A percentile compares a stretch with the other conserved stretches of the same genome.
These are phyloP conservation scores for Podospora sp. DNA, from an alignment of 495 filamentous ascomycete species.

Conservation along the genomic window DNA sequence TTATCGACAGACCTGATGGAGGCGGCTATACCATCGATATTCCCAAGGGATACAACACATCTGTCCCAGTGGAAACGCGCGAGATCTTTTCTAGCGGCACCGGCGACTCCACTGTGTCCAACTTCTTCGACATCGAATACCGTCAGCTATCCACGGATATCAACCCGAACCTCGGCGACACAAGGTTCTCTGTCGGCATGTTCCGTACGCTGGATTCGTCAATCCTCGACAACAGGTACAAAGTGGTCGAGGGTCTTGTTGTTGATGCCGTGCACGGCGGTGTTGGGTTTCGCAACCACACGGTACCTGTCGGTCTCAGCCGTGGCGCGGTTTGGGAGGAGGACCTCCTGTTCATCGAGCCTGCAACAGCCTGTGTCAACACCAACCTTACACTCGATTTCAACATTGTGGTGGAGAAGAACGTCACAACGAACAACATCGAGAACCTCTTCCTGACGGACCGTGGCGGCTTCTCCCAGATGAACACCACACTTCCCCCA, in stretches of 20 bases:
- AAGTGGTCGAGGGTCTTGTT: slow-evolving; percentile 47
- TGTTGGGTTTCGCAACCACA: slow-evolving; percentile 53
- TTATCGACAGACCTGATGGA: not conserved
- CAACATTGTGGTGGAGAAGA: slow-evolving; percentile 13
- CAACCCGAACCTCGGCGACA: slow-evolving; percentile 6
- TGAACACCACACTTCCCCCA: slow-evolving; percentile 34
- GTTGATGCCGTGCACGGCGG: slow-evolving; percentile 45
- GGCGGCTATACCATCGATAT: not conserved
- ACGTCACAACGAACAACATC: not conserved
- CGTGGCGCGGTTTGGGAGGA: slow-evolving; percentile 45
- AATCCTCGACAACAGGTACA: slow-evolving; percentile 34
- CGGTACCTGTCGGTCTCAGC: slow-evolving; percentile 30
- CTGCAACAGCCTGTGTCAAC: slow-evolving; percentile 46
- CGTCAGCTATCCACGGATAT: slow-evolving; percentile 30
- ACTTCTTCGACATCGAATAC: slow-evolving; percentile 47
- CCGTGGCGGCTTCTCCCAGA: slow-evolving; percentile 44
- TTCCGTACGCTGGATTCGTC: slow-evolving; percentile 33
- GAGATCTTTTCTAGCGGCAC: slow-evolving; percentile 42
- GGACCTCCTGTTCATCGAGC: slow-evolving; percentile 51
- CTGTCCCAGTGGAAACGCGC: slow-evolving; percentile 32
- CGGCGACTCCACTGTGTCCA: slow-evolving; percentile 36
- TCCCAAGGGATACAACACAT: slow-evolving; percentile 23
- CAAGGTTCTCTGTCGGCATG: slow-evolving; percentile 23
- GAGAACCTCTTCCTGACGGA: slow-evolving; percentile 39
- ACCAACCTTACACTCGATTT: slow-evolving; percentile 50